Conservation (phyloP, 495 filamentous ascomycete species). For the Gamarada debralockiae region DNA sequence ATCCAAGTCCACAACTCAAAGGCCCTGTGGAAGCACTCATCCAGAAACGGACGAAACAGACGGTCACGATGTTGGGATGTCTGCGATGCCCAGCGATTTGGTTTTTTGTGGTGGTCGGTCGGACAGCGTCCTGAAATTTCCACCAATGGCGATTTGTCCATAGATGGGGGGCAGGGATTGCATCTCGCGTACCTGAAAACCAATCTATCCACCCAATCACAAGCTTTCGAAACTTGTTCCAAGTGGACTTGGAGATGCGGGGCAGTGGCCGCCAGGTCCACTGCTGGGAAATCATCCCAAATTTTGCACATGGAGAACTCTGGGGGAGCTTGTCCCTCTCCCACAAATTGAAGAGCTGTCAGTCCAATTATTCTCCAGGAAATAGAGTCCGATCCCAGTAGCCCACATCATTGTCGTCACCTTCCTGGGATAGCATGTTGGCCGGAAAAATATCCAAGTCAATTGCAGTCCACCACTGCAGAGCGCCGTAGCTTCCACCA, state of each 20-base stretch:
- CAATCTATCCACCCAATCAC: slow-evolving; percentile 5
- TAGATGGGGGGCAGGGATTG: not conserved
- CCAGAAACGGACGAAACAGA: too few relatives aligned
- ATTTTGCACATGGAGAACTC: slow-evolving; percentile 11
- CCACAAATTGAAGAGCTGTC: not conserved
- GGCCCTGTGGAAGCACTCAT: too few relatives aligned
- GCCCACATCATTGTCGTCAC: slow-evolving; percentile 7
- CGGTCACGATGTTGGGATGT: not conserved
- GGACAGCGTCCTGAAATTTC: slow-evolving; percentile 1
- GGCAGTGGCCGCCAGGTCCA: not conserved
- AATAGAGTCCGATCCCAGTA: not conserved
- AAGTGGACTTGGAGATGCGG: slow-evolving; percentile 10
- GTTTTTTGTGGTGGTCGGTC: not conserved
- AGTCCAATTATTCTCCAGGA: too few relatives aligned
- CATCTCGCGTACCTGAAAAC: slow-evolving; percentile 8
- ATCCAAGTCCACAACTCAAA: not conserved
- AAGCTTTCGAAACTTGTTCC: not conserved
- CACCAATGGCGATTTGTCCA: slow-evolving; percentile 12
- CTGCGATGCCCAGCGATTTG: not conserved
- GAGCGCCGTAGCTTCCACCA: not conserved
- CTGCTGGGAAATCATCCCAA: not conserved
- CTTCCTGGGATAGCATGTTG: not conserved
- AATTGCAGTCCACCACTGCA: not conserved
- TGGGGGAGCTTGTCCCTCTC: slow-evolving; percentile 5
- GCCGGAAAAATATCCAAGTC: slow-evolving; percentile 23